Conservation (phyloP, 768 basidiomycete genomes). For the Lactifluus echinatus region DNA sequence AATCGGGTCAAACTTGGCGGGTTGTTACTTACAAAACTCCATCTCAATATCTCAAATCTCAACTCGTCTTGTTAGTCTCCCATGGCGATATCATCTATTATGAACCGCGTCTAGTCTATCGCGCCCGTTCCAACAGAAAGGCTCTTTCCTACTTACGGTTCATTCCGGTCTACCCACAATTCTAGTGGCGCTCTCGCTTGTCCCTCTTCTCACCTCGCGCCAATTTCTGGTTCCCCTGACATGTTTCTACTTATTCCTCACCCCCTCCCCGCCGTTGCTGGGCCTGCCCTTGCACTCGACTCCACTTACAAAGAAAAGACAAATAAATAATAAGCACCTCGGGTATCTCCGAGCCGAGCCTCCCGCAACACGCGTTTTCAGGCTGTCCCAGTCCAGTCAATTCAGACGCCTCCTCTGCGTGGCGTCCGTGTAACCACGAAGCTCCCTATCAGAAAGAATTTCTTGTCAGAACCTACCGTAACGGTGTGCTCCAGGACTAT, state of each 20-base stretch:
- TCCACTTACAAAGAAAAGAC: not conserved
- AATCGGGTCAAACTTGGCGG: not conserved
- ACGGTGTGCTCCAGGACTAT: constrained; percentile 10
- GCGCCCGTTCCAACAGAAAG: not conserved
- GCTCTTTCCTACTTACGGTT: constrained; percentile 13
- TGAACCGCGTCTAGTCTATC: constrained; percentile 8
- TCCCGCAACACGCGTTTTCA: constrained; percentile 15
- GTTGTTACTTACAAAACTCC: not conserved
- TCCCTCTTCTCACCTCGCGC: not conserved
- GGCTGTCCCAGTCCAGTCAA: constrained; percentile 12
- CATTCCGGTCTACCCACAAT: constrained; percentile 12
- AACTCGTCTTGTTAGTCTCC: not conserved
- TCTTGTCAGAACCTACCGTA: constrained; percentile 17
- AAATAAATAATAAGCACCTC: not conserved
- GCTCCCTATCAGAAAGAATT: constrained; percentile 17
- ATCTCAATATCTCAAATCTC: not conserved
- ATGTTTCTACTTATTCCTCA: too few relatives aligned
- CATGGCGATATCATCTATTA: constrained; percentile 10
- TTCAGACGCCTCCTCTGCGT: constrained; percentile 9
- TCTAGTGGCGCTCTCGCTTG: constrained; percentile 16
- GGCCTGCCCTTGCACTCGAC: not conserved
- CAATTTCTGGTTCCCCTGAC: constrained; percentile 3
- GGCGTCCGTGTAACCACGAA: constrained; percentile 18
- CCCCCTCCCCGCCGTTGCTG: not conserved
- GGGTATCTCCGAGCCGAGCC: constrained; percentile 3